phyloP scores from a whole-genome alignment of 768 basidiomycete species.

The Gautieria morchelliformis region DNA sequence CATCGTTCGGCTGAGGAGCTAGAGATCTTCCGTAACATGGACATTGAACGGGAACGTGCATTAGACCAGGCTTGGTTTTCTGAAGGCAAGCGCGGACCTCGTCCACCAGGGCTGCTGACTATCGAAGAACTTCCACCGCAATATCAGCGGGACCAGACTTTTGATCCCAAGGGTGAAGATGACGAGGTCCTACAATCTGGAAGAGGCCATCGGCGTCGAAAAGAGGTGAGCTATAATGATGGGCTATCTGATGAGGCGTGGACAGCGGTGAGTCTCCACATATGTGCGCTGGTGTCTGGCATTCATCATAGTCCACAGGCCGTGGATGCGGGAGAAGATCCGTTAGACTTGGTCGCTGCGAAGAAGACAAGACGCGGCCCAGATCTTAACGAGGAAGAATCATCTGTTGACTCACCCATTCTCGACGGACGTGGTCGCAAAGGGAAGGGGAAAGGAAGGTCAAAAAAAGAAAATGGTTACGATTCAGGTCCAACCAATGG shows the following conservation, averaged over 20 bases:
- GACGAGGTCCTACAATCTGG: conserved; percentile 57
- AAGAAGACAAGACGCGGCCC: conserved; percentile 52
- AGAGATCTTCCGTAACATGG: conserved; percentile 72
- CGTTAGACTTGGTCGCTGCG: conserved; percentile 64
- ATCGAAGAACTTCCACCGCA: conserved; percentile 88
- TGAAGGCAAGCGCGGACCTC: conserved; percentile 66
- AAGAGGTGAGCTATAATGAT: conserved; percentile 86
- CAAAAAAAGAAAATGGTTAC: conserved; percentile 36
- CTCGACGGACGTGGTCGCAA: conserved; percentile 55
- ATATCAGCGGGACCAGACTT: conserved; percentile 79
- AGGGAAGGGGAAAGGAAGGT: conserved; percentile 39
- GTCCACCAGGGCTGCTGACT: conserved; percentile 68
- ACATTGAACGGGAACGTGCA: conserved; percentile 67
- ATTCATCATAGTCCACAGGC: conserved; percentile 32
- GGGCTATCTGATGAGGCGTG: conserved; percentile 92
- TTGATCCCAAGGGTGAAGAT: conserved; percentile 42
- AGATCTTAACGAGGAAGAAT: conserved; percentile 51
- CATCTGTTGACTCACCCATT: conserved; percentile 50
- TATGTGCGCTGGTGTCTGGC: background rate
- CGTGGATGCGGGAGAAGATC: conserved; percentile 72
- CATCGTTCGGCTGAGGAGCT: conserved; percentile 77
- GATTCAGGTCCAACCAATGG: conserved; percentile 31
- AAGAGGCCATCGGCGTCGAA: conserved; percentile 76
- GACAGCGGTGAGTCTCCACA: conserved; percentile 51
- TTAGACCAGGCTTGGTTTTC: conserved; percentile 57